These are phyloP conservation scores for Alternaria atra DNA, from an alignment of 2,329 filamentous ascomycete species.

Conservation along the genomic window DNA sequence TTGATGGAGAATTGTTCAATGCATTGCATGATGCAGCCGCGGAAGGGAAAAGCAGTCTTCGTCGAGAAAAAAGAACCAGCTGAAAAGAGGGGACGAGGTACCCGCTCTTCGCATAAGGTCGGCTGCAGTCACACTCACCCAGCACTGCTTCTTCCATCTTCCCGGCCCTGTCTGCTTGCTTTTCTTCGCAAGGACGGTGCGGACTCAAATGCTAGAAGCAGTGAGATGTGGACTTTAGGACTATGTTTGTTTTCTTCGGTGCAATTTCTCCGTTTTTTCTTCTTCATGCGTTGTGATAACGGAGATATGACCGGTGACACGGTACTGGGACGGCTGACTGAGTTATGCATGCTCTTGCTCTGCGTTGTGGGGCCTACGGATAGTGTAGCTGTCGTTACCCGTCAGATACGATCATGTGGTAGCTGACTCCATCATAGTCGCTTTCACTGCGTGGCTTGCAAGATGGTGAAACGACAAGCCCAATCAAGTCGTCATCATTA, in stretches of 20 bases:
- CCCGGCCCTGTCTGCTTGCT: not conserved
- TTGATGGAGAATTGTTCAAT: not conserved
- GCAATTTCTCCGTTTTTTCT: not conserved
- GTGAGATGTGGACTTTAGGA: not conserved
- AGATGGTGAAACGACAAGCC: not conserved
- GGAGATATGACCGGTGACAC: not conserved
- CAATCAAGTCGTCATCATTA: not conserved
- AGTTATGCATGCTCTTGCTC: not conserved
- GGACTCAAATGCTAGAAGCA: not conserved
- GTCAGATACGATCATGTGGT: not conserved
- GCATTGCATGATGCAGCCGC: not conserved
- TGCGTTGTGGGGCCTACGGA: not conserved
- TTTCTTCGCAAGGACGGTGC: not conserved
- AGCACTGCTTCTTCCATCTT: not conserved
- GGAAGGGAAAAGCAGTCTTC: not conserved
- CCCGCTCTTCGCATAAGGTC: conserved; percentile 1
- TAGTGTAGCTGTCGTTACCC: not conserved
- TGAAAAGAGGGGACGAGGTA: not conserved
- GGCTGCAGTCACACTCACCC: not conserved
- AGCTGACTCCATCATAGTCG: not conserved
- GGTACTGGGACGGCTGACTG: not conserved
- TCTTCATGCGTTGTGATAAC: conserved; percentile 1
- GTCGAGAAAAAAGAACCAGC: not conserved
- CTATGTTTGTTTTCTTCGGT: not conserved
- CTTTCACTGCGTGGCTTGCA: not conserved